Conservation (phyloP, 805 yeast species). For the Sugiyamaella americana region DNA sequence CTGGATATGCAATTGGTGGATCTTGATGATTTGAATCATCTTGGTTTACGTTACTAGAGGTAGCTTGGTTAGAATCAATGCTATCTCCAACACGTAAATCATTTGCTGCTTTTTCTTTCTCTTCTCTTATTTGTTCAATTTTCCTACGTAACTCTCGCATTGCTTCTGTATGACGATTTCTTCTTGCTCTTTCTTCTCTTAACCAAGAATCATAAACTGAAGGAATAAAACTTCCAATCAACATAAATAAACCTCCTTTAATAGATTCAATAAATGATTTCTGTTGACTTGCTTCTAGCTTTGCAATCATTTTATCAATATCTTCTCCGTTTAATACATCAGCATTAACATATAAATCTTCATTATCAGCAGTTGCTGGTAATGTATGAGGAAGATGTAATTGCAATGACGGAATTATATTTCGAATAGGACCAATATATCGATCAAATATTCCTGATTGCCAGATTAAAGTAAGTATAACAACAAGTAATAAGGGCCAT, state of each 20-base stretch:
- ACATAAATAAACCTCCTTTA: conserved; percentile 4
- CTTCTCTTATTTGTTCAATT: not conserved
- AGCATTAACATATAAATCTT: not conserved
- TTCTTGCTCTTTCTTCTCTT: conserved; percentile 9
- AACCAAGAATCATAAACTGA: conserved; percentile 17
- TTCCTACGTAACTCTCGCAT: not conserved
- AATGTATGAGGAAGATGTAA: conserved; percentile 8
- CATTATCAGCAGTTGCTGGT: conserved; percentile 7
- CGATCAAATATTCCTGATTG: conserved; percentile 1
- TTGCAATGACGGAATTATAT: conserved; percentile 1
- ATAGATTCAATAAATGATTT: not conserved
- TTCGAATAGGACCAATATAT: not conserved
- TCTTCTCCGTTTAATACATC: not conserved
- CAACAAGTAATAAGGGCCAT: not conserved
- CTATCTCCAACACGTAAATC: not conserved
- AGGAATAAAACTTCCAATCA: conserved; percentile 16
- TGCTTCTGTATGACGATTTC: conserved; percentile 1
- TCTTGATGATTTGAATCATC: no score
- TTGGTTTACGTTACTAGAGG: no score
- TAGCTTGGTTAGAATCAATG: no score
- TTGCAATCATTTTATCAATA: not conserved
- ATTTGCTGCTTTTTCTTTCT: not conserved
- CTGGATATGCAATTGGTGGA: no score
- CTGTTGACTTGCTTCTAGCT: not conserved
- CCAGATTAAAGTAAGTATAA: not conserved